These are phyloP conservation scores for Ustilago hordei DNA, from an alignment of 1,284 basidiomycete genomes.

Conservation along the genomic window DNA sequence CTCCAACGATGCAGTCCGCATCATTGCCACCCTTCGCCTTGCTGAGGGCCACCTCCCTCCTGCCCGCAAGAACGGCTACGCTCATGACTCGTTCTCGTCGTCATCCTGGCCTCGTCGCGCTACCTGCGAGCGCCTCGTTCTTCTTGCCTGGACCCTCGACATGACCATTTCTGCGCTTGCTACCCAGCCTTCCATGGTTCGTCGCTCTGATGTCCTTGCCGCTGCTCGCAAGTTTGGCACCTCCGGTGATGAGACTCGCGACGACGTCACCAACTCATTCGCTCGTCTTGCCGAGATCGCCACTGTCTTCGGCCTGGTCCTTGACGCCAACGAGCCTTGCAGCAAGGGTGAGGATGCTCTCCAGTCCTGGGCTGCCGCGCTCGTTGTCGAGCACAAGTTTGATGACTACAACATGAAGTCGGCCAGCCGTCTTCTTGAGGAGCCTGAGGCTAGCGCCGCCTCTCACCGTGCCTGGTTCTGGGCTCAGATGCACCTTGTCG, in stretches of 20 bases:
- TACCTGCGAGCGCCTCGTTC: conserved; percentile 48
- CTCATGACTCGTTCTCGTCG: conserved; percentile 35
- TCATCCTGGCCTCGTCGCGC: conserved; percentile 40
- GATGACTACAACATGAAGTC: conserved; percentile 70
- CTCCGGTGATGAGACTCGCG: conserved; percentile 43
- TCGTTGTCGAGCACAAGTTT: conserved; percentile 70
- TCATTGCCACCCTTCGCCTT: conserved; percentile 38
- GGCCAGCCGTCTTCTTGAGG: conserved; percentile 67
- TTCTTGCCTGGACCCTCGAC: conserved; percentile 51
- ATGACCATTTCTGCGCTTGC: conserved; percentile 43
- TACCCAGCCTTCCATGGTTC: conserved; percentile 37
- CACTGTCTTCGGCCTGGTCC: conserved; percentile 70
- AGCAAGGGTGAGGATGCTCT: conserved; percentile 38
- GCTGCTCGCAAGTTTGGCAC: conserved; percentile 61
- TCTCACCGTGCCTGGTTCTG: conserved; percentile 70
- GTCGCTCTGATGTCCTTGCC: conserved; percentile 39
- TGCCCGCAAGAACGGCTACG: conserved; percentile 30
- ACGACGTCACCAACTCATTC: conserved; percentile 68
- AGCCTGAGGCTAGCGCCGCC: conserved; percentile 52
- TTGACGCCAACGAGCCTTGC: conserved; percentile 49
- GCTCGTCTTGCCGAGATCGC: conserved; percentile 70
- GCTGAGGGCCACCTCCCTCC: conserved; percentile 39
- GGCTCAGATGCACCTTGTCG: conserved; percentile 71
- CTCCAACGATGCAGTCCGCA: conserved; percentile 59
- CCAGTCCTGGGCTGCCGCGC: conserved; percentile 70